Conservation (phyloP, 768 basidiomycete species). For the Chiua virens region DNA sequence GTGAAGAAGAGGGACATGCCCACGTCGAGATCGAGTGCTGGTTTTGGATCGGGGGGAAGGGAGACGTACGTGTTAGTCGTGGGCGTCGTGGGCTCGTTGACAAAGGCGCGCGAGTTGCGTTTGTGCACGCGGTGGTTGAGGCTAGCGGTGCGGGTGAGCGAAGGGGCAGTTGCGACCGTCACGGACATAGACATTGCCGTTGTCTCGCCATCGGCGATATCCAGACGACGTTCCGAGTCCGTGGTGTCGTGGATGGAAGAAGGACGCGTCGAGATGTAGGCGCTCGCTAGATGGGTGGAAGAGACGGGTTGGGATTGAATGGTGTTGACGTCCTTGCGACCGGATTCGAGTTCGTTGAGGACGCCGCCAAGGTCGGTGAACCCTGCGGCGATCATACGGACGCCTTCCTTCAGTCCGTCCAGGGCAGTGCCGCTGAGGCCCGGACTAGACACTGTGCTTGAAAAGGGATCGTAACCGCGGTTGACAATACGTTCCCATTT, state of each 20-base stretch:
- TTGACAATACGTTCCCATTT: conserved; percentile 83
- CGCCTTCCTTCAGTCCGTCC: conserved; percentile 65
- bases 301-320: neutral
- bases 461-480: conserved; percentile 39
- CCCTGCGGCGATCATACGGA: conserved; percentile 56
- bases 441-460: neutral
- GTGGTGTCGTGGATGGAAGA: conserved; percentile 37
- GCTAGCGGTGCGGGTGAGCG: conserved; percentile 17
- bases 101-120: conserved; percentile 2
- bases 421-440: conserved; percentile 32
- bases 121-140: conserved; percentile 13
- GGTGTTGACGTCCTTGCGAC: neutral
- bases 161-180: conserved; percentile 1
- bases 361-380: conserved; percentile 31
- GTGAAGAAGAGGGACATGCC: conserved; percentile 8
- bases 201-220: neutral
- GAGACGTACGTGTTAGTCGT: neutral
- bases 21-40: conserved; percentile 6
- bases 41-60: neutral
- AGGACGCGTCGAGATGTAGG: conserved; percentile 43
- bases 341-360: conserved; percentile 13
- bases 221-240: neutral
- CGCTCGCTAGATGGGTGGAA: conserved; percentile 10
- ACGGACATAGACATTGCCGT: neutral
- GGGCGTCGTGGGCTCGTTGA: neutral